Evolutionary conservation across 2,329 filamentous ascomycete species (phyloP).

Genomic region (Fusarium sublunatum): DNA sequence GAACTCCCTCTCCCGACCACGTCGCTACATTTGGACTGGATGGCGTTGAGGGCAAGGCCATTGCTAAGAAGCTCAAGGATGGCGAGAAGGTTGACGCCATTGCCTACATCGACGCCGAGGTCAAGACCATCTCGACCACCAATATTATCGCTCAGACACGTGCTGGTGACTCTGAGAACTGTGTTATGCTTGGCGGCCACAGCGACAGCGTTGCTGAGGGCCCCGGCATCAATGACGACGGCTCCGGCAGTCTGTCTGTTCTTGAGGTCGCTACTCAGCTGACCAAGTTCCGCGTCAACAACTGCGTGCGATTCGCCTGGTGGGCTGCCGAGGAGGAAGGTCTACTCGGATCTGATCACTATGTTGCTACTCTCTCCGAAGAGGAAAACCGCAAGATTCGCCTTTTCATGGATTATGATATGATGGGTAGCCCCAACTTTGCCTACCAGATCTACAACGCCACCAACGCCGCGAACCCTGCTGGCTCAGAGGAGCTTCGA

Average conservation of each 20-base stretch:
- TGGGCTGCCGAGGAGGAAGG: slow-evolving; percentile 76
- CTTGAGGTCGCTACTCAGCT: slow-evolving; percentile 72
- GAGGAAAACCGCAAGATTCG: slow-evolving; percentile 72
- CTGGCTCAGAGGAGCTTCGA: slow-evolving; percentile 75
- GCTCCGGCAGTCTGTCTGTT: slow-evolving; percentile 71
- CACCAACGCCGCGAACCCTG: slow-evolving; percentile 76
- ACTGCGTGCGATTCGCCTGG: slow-evolving; percentile 75
- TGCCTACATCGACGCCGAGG: slow-evolving; percentile 69
- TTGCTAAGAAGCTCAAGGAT: slow-evolving; percentile 64
- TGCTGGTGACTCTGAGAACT: slow-evolving; percentile 69
- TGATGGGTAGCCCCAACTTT: slow-evolving; percentile 74
- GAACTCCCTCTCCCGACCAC: slow-evolving; percentile 67
- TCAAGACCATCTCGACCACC: slow-evolving; percentile 64
- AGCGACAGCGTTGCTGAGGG: slow-evolving; percentile 72
- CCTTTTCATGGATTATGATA: slow-evolving; percentile 77
- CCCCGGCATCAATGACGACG: slow-evolving; percentile 83
- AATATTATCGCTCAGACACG: slow-evolving; percentile 73
- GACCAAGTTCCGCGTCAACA: slow-evolving; percentile 67
- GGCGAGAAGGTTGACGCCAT: slow-evolving; percentile 64
- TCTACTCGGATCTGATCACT: slow-evolving; percentile 71
- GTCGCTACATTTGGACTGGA: slow-evolving; percentile 76
- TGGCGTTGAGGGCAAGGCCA: slow-evolving; percentile 66
- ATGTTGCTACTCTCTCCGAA: slow-evolving; percentile 64
- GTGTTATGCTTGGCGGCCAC: slow-evolving; percentile 73
- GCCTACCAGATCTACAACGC: slow-evolving; percentile 78